Base-by-base conservation (phyloP, 2,329 filamentous ascomycete species). In the Aspergillus chevalieri region DNA sequence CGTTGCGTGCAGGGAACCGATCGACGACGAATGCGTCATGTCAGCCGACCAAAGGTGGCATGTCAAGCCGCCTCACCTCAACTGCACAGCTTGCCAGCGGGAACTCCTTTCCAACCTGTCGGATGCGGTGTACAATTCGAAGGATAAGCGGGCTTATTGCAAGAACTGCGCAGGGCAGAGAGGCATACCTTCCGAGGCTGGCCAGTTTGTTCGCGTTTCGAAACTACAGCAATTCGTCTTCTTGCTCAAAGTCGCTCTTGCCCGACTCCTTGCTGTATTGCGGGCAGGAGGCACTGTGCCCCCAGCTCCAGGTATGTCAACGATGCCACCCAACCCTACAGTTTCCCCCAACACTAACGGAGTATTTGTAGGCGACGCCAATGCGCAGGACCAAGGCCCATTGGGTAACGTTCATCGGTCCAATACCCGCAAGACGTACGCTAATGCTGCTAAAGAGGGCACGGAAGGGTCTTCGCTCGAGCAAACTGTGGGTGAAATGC, bases 151-250 rank as follows among this genome's bases (percentile, higher is more conserved):
- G 54, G 75, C 91, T 2, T 84, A 85, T 55, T 97, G 93, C 72
- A 77, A 69, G 48, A 78, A 74, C 44, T 95, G 89, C 65, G 79
- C 74, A 36, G 60, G 70, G 52, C 66, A 72, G 28, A 65, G 65
- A 44, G 65, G 67, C n/a, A 77, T 78, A 57, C 75, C 76, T 46
- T 75, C 78, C 7, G 83, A 84, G 53, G 73, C 74, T 2, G 72
- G 77, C 52, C 73, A 71, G n/a, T 88, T 96, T 62, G 79, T 85
- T 52, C 81, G 83, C 53, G 82, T 96, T 34, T 88, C 88, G 15
- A 90, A 94, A 67, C 76, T 98, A 48, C 86, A 93, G 64, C 92
- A 98, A 73, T 98, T 95, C 65, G 85, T 96, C 5, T 96, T 96
- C 69, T 76, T 98, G 17, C 78, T 98, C 38, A 84, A 89, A 61